These are phyloP conservation scores for Monosporascus sp. DNA, from an alignment of 2,329 filamentous ascomycete genomes.

Conservation along the genomic window DNA sequence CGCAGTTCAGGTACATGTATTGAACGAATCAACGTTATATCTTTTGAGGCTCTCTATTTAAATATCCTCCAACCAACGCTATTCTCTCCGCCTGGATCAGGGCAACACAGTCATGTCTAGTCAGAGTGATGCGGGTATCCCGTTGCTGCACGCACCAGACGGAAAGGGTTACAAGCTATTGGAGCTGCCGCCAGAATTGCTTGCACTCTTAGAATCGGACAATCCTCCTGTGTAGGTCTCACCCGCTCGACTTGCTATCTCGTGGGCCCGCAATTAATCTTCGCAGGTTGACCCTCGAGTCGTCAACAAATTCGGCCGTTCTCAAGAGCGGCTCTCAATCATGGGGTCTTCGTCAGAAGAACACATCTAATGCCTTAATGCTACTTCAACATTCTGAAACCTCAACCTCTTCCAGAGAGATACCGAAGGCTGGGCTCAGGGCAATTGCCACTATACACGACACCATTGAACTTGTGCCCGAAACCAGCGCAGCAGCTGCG, in stretches of 20 bases:
- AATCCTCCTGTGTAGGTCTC: slow-evolving; percentile 45
- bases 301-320: slow-evolving; percentile 46
- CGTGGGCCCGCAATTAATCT: not conserved
- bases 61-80: too few species aligned
- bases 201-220: slow-evolving; percentile 48
- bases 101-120: slow-evolving; percentile 33
- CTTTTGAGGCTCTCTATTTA: too few species aligned
- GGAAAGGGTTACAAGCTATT: slow-evolving; percentile 52
- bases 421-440: slow-evolving; percentile 33
- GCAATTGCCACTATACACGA: slow-evolving; percentile 54
- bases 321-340: slow-evolving; percentile 46
- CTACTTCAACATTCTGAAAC: slow-evolving; percentile 36
- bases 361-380: slow-evolving; percentile 62
- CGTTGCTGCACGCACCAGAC: slow-evolving; percentile 44
- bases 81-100: not conserved
- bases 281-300: slow-evolving; percentile 41
- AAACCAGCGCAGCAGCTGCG: slow-evolving; percentile 28
- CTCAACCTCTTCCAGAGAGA: slow-evolving; percentile 8
- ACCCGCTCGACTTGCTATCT: not conserved
- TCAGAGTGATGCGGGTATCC: slow-evolving; percentile 40
- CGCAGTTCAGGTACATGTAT: not conserved
- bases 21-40: too few species aligned
- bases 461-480: slow-evolving; percentile 53
- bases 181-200: slow-evolving; percentile 55
- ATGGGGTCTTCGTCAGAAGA: slow-evolving; percentile 59